These are phyloP conservation scores for Friedmanniomyces simplex DNA, from an alignment of 495 filamentous ascomycete species.

Conservation along the genomic window DNA sequence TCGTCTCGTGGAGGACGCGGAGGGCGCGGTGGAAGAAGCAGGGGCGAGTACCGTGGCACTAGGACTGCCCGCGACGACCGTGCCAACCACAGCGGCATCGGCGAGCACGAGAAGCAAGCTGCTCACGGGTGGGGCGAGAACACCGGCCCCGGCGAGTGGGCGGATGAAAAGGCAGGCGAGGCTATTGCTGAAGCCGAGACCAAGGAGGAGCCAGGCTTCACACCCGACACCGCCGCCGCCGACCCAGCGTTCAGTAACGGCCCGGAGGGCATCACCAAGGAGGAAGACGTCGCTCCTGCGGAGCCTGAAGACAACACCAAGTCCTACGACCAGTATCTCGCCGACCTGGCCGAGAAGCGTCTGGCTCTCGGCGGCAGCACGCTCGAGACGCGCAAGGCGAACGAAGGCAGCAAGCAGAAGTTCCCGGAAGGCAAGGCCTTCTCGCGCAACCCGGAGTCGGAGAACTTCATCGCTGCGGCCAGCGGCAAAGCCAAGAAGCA, in stretches of 20 bases:
- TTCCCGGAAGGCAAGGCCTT: constrained; percentile 78
- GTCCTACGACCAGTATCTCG: constrained; percentile 79
- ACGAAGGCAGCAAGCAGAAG: constrained; percentile 85
- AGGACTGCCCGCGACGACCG: constrained; percentile 51
- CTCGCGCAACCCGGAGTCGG: constrained; percentile 57
- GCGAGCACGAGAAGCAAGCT: constrained; percentile 85
- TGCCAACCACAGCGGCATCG: constrained; percentile 62
- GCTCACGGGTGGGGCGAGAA: constrained; percentile 80
- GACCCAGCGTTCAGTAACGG: constrained; percentile 31
- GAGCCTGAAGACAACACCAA: constrained; percentile 83
- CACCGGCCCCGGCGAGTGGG: constrained; percentile 67
- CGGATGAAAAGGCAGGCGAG: constrained; percentile 80
- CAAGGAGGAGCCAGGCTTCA: constrained; percentile 27
- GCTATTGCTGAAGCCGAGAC: constrained; percentile 57
- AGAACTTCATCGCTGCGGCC: constrained; percentile 63
- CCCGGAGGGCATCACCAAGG: constrained; percentile 36
- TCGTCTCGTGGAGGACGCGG: not conserved
- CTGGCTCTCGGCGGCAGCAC: constrained; percentile 50
- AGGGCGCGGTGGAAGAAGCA: constrained; percentile 42
- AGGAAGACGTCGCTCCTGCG: constrained; percentile 22
- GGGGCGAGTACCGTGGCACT: constrained; percentile 1
- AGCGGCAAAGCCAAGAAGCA: constrained; percentile 79
- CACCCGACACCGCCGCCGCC: constrained; percentile 32
- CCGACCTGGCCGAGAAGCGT: constrained; percentile 75
- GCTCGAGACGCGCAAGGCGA: constrained; percentile 69